Base-by-base conservation (phyloP, 2,329 filamentous ascomycete species). In the Nemania serpens region DNA sequence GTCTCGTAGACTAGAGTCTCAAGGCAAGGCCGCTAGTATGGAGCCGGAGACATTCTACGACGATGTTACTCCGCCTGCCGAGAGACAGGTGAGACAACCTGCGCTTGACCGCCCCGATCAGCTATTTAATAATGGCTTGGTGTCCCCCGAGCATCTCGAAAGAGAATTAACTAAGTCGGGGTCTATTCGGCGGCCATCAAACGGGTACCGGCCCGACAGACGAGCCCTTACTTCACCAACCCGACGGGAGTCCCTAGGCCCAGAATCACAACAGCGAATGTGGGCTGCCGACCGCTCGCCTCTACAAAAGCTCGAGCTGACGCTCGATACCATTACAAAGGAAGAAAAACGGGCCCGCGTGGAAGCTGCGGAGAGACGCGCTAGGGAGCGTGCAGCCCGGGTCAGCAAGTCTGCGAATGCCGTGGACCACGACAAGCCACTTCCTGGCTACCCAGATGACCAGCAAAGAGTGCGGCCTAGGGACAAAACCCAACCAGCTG, bases 241-340 rank as follows among this genome's bases (percentile, higher is more conserved):
- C 2, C 77, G 74, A 69, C 78, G 74, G 70, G 71, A 74, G 18
- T 78, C 80, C 5, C 59, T 72, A 43, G 75, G 68, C 52, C 75
- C 72, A 64, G 77, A 75, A 53, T 72, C 75, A 54, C 77, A 79
- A 67, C 78, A 80, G 58, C 84, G 79, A 80, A 80, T 82, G 78
- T 87, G 91, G 77, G 91, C 94, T 71, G 84, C 89, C 59, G 90
- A 96, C 74, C 87, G 91, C 70, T 98, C 94, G 65, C 95, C 96
- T 54, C 83, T 99, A 54, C 94, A 99, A 76, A 95, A 89, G 79
- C 85, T 99, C 68, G 94, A 99, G 79, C 86, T 91, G 71, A 95
- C 91, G 70, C 84, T 98, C 71, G 90, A 90, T 75, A 93, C 91
- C 77, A 94, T 97, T 75, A 97, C 91, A 75, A 98, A 97, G 75